Conservation (phyloP, 306 rosid species). For the Begonia peltatifolia region DNA sequence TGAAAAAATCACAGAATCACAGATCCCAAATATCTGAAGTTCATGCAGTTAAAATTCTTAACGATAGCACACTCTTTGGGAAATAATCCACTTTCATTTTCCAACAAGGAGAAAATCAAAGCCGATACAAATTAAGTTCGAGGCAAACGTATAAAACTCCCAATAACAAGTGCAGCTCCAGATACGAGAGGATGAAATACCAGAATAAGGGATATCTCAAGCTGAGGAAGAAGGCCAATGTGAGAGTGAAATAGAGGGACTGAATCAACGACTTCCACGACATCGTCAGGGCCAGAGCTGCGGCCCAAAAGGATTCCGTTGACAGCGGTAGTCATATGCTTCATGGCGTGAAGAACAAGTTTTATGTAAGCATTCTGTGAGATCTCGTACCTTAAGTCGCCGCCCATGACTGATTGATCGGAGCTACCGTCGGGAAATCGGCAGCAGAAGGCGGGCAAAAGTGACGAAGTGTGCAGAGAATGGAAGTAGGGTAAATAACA, state of each 20-base stretch:
- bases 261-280: slow-evolving; percentile 65
- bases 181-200: slow-evolving; percentile 15
- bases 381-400: slow-evolving; percentile 56
- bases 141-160: background rate
- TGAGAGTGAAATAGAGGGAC: slow-evolving; percentile 93
- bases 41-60: background rate
- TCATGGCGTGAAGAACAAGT: slow-evolving; percentile 66
- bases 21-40: background rate
- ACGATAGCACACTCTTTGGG: background rate
- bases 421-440: background rate
- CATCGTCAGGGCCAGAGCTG: slow-evolving; percentile 41
- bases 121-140: background rate
- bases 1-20: slow-evolving; percentile 1
- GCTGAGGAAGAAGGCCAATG: slow-evolving; percentile 83
- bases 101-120: background rate
- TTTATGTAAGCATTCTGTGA: slow-evolving; percentile 77
- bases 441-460: background rate
- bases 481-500: no score
- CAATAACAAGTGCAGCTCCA: background rate
- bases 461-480: background rate
- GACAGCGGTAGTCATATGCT: slow-evolving; percentile 76
- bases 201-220: slow-evolving; percentile 91
- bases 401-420: slow-evolving; percentile 42
- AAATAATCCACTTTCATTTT: background rate
- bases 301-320: slow-evolving; percentile 85